phyloP scores from a whole-genome alignment of 2,329 filamentous ascomycete genomes.

The Nemania abortiva region DNA sequence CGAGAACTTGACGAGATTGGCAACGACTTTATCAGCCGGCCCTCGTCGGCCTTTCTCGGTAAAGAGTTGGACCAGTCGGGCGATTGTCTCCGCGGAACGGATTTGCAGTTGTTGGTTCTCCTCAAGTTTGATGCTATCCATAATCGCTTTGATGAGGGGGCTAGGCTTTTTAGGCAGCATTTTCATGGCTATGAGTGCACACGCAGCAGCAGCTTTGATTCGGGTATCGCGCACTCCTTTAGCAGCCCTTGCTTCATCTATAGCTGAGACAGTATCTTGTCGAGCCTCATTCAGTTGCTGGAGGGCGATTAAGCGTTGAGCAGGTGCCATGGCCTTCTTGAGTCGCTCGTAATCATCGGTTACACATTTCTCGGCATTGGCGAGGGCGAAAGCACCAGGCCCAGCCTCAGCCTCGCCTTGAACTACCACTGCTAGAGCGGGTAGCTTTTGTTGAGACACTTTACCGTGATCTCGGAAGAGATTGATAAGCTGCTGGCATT shows the following conservation, averaged over 20 bases:
- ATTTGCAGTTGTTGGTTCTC: slow-evolving; percentile 90
- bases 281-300: slow-evolving; percentile 84
- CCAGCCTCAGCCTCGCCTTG: slow-evolving; percentile 94
- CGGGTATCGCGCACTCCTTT: slow-evolving; percentile 88
- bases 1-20: slow-evolving; percentile 96
- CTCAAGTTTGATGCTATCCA: slow-evolving; percentile 97
- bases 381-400: slow-evolving; percentile 89
- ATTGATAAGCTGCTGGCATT: slow-evolving; percentile 90
- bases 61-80: slow-evolving; percentile 86
- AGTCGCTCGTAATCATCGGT: slow-evolving; percentile 87
- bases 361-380: slow-evolving; percentile 88
- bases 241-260: slow-evolving; percentile 81
- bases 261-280: slow-evolving; percentile 74
- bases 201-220: slow-evolving; percentile 86
- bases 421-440: slow-evolving; percentile 87
- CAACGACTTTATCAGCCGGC: slow-evolving; percentile 94
- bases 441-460: slow-evolving; percentile 79
- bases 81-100: slow-evolving; percentile 87
- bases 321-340: slow-evolving; percentile 88
- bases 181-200: slow-evolving; percentile 87
- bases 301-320: slow-evolving; percentile 85
- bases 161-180: slow-evolving; percentile 93
- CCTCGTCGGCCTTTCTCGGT: slow-evolving; percentile 82
- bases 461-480: slow-evolving; percentile 93
- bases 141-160: slow-evolving; percentile 92